Evolutionary conservation across 768 basidiomycete genomes (phyloP).

Genomic region (Polyporus arcularius): DNA sequence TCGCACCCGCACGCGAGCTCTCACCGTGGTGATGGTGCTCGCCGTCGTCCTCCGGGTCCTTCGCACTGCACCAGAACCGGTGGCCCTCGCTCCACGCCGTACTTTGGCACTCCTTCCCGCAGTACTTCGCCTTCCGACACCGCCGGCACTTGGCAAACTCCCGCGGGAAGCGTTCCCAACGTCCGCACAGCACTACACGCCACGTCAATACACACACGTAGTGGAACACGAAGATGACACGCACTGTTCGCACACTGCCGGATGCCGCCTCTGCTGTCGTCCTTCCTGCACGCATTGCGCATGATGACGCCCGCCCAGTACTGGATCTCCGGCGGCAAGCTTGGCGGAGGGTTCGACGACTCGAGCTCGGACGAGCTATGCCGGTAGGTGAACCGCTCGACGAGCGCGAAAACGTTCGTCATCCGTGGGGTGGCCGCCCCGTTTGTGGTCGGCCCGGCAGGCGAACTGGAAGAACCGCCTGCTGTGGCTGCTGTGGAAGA

Average conservation of each 20-base stretch:
- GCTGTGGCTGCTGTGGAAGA: conserved; percentile 15
- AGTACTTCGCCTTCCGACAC: conserved; percentile 98
- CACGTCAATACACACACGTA: not conserved
- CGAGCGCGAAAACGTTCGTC: conserved; percentile 94
- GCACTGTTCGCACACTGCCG: conserved; percentile 95
- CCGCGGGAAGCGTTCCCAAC: conserved; percentile 89
- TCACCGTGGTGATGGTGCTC: conserved; percentile 25
- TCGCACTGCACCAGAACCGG: conserved; percentile 88
- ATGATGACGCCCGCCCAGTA: conserved; percentile 99
- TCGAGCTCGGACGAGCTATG: conserved; percentile 82
- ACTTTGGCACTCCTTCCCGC: conserved; percentile 95
- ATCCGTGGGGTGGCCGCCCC: conserved; percentile 45
- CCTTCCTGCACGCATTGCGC: conserved; percentile 98
- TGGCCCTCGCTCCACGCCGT: conserved; percentile 97
- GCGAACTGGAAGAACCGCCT: not conserved
- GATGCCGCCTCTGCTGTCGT: conserved; percentile 89
- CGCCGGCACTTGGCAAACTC: conserved; percentile 97
- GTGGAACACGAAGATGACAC: conserved; percentile 30
- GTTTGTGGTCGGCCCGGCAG: not conserved
- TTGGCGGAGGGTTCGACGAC: conserved; percentile 64
- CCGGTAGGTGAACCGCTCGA: conserved; percentile 95
- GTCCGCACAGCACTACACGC: conserved; percentile 78
- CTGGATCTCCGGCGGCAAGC: conserved; percentile 87
- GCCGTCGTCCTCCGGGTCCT: conserved; percentile 48
- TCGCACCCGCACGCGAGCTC: not conserved